Percentiles rank a stretch among this genome's conserved stretches.
Conservation (phyloP, 1,139 yeast genomes). For the Hansenula anomala region DNA sequence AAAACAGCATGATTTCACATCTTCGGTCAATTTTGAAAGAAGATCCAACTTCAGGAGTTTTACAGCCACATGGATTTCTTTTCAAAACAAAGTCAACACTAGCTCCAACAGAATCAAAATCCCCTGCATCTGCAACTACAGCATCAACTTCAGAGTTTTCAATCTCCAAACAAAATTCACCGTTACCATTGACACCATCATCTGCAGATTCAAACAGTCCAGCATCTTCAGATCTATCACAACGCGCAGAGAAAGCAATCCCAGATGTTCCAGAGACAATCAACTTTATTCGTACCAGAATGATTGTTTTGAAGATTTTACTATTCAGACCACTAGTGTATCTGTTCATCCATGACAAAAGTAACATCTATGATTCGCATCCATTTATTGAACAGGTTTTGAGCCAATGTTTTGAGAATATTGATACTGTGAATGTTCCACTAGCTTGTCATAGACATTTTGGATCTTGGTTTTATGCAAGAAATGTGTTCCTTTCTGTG, state of each 20-base stretch:
- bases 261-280: conserved; percentile 16
- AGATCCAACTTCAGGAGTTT: conserved; percentile 9
- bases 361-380: conserved; percentile 7
- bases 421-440: conserved; percentile 16
- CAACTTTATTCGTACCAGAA: conserved; percentile 17
- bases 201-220: neutral
- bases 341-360: conserved; percentile 11
- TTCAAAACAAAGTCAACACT: conserved; percentile 6
- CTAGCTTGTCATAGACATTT: conserved; percentile 20
- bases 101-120: neutral
- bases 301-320: conserved; percentile 15
- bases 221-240: conserved; percentile 4
- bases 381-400: conserved; percentile 16
- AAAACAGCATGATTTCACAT: conserved; percentile 12
- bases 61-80: conserved; percentile 19
- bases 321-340: conserved; percentile 18
- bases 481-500: conserved; percentile 11
- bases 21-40: conserved; percentile 9
- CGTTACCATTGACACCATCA: conserved; percentile 6
- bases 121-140: neutral
- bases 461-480: conserved; percentile 21
- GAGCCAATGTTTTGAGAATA: conserved; percentile 12
- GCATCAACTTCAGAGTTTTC: neutral
- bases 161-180: neutral
- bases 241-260: neutral